Percentiles rank a stretch among this genome's conserved stretches.
phyloP scores from a whole-genome alignment of 2,329 filamentous ascomycete genomes.

The Penicillium crustosum region DNA sequence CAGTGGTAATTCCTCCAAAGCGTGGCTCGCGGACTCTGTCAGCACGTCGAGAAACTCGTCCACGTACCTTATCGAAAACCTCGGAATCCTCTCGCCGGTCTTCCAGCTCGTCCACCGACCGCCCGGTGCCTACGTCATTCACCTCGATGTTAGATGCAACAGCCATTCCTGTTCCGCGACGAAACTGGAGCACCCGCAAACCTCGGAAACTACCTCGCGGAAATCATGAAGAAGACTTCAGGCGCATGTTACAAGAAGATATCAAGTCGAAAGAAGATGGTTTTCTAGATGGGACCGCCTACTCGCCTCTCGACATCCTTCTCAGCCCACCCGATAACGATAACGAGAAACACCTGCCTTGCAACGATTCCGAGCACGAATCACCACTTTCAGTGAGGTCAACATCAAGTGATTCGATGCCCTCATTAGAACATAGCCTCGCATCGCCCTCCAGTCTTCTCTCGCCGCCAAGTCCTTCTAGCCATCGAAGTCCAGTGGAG shows the following conservation, averaged over 20 bases:
- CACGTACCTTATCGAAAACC: slow-evolving; percentile 22
- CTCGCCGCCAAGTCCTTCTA: slow-evolving; percentile 44
- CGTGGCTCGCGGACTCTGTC: slow-evolving; percentile 26
- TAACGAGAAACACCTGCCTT: slow-evolving; percentile 39
- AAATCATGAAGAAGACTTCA: slow-evolving; percentile 51
- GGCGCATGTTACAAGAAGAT: slow-evolving; percentile 57
- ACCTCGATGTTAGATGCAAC: slow-evolving; percentile 61
- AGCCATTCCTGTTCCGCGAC: slow-evolving; percentile 55
- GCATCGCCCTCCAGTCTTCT: slow-evolving; percentile 49
- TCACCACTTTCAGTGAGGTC: slow-evolving; percentile 49
- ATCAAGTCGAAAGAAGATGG: slow-evolving; percentile 51
- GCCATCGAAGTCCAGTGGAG: slow-evolving; percentile 39
- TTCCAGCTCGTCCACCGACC: slow-evolving; percentile 31
- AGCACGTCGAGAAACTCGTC: slow-evolving; percentile 20
- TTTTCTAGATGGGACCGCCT: slow-evolving; percentile 40
- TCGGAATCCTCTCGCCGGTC: slow-evolving; percentile 25
- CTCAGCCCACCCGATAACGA: slow-evolving; percentile 56
- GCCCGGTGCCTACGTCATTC: slow-evolving; percentile 55
- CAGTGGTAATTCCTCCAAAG: slow-evolving; percentile 40
- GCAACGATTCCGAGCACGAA: slow-evolving; percentile 48
- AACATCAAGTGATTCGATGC: slow-evolving; percentile 59
- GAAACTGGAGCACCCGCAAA: slow-evolving; percentile 40
- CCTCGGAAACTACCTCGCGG: slow-evolving; percentile 43
- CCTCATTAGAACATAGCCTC: slow-evolving; percentile 53
- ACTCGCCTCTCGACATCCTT: slow-evolving; percentile 55